phyloP scores from a whole-genome alignment of 2,329 filamentous ascomycete genomes.

The Sphaerulina musiva region DNA sequence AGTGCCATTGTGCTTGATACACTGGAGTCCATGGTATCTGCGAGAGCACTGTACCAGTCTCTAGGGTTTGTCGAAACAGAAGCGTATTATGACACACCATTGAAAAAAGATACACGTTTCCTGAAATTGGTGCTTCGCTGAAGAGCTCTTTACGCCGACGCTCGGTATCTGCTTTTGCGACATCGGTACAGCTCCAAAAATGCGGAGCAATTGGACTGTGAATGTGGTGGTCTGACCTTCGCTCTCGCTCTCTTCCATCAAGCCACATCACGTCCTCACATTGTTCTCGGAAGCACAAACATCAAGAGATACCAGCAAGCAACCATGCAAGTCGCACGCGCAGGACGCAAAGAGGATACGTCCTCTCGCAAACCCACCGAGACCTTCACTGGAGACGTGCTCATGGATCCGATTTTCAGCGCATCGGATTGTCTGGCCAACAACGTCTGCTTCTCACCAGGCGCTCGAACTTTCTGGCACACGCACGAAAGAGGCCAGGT shows the following conservation, averaged over 20 bases:
- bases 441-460: slow-evolving; percentile 41
- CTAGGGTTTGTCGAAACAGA: slow-evolving; percentile 49
- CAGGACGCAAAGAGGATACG: slow-evolving; percentile 25
- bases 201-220: background rate
- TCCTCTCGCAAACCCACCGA: slow-evolving; percentile 26
- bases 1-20: slow-evolving; percentile 51
- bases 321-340: slow-evolving; percentile 27
- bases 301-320: background rate
- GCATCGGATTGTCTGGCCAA: slow-evolving; percentile 34
- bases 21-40: slow-evolving; percentile 47
- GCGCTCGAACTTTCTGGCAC: slow-evolving; percentile 43
- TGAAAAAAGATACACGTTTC: slow-evolving; percentile 48
- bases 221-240: background rate
- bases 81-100: slow-evolving; percentile 52
- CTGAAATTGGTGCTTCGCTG: slow-evolving; percentile 29
- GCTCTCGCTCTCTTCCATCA: background rate
- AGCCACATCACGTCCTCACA: background rate
- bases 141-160: background rate
- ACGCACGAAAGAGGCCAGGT: slow-evolving; percentile 42
- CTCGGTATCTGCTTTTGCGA: slow-evolving; percentile 1
- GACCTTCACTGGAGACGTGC: slow-evolving; percentile 27
- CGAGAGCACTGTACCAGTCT: slow-evolving; percentile 45
- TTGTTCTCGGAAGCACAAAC: background rate
- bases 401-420: slow-evolving; percentile 28
- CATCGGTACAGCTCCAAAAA: slow-evolving; percentile 2